Conservation (phyloP, 129 eudicot species). For the Pseudognaphalium luteoalbum region DNA sequence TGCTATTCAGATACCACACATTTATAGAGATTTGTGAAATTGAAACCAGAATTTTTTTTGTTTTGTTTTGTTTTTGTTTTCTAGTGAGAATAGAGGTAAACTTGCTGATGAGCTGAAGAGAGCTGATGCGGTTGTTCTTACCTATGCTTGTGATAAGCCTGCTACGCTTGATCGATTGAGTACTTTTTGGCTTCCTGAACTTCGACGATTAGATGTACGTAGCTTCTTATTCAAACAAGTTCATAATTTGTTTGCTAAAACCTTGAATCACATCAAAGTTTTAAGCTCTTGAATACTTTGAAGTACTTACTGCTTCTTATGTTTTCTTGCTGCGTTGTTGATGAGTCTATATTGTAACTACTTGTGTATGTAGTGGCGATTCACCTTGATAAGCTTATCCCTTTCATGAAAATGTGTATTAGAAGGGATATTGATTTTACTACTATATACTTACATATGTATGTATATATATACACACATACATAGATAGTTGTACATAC, state of each 20-base stretch:
- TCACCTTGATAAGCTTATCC: conserved; percentile 11
- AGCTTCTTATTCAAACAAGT: neutral
- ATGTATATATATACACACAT: neutral
- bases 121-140: conserved; percentile 91
- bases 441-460: neutral
- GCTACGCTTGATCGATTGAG: conserved; percentile 80
- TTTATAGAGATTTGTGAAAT: neutral
- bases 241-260: neutral
- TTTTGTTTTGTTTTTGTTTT: conserved; percentile 11
- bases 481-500: neutral
- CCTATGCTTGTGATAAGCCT: conserved; percentile 87
- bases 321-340: neutral
- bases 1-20: neutral
- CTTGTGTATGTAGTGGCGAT: neutral
- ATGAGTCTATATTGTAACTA: neutral
- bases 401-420: conserved; percentile 4
- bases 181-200: conserved; percentile 92
- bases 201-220: conserved; percentile 79
- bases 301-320: neutral
- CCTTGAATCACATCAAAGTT: neutral
- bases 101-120: conserved; percentile 77
- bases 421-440: neutral
- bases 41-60: neutral
- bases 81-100: conserved; percentile 65
- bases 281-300: neutral